Evolutionary conservation across 176 grass and related monocot species (phyloP).

Genomic region (Phyllostachys edulis): DNA sequence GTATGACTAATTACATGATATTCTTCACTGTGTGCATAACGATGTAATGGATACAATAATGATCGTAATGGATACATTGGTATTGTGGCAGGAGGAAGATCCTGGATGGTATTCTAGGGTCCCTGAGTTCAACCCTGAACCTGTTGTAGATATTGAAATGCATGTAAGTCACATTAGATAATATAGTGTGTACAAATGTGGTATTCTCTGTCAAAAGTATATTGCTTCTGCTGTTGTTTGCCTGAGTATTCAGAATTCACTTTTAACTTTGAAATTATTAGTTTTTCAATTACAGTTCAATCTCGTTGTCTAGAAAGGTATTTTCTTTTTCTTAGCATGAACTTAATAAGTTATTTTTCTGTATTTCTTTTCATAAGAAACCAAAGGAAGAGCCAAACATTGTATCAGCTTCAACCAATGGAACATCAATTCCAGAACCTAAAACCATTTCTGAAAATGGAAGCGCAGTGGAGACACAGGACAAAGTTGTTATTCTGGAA

Average conservation of each 20-base stretch:
- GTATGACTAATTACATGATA: slow-evolving; percentile 41
- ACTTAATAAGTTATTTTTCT: slow-evolving; percentile 15
- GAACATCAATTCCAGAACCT: slow-evolving; percentile 62
- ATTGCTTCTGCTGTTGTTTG: slow-evolving; percentile 19
- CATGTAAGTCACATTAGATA: slow-evolving; percentile 58
- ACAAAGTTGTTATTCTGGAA: slow-evolving; percentile 92
- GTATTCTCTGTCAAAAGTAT: neutral
- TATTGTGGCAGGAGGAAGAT: slow-evolving; percentile 84
- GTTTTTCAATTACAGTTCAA: neutral
- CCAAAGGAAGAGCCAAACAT: slow-evolving; percentile 48
- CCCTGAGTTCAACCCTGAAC: slow-evolving; percentile 58
- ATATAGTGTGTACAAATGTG: neutral
- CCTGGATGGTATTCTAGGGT: slow-evolving; percentile 92
- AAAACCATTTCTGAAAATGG: slow-evolving; percentile 92
- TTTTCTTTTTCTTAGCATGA: neutral
- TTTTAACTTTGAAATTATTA: slow-evolving; percentile 1
- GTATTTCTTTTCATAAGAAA: slow-evolving; percentile 47
- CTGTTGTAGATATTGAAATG: slow-evolving; percentile 87
- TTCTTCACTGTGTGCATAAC: slow-evolving; percentile 11
- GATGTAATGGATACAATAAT: slow-evolving; percentile 10
- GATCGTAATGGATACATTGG: slow-evolving; percentile 21
- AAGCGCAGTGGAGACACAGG: slow-evolving; percentile 64
- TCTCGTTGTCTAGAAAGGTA: neutral
- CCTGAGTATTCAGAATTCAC: neutral
- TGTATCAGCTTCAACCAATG: slow-evolving; percentile 59